These are phyloP conservation scores for Daldinia sp. DNA, from an alignment of 2,329 filamentous ascomycete species.

Conservation along the genomic window DNA sequence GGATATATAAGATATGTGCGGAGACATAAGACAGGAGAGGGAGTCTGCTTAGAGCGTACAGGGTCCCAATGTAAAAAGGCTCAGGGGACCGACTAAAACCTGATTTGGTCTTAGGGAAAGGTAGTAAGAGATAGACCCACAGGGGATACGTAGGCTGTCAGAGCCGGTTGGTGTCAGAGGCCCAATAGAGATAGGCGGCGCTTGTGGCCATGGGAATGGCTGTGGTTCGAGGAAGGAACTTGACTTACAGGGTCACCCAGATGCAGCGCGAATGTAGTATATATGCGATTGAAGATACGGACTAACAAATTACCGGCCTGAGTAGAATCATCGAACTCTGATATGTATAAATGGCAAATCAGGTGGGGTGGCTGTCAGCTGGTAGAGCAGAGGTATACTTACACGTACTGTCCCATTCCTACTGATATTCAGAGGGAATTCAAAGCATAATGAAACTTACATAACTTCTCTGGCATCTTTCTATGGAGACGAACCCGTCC, in stretches of 20 bases:
- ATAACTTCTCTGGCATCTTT: background rate
- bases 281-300: background rate
- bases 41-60: constrained; percentile 41
- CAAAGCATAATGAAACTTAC: constrained; percentile 4
- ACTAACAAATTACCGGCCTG: constrained; percentile 1
- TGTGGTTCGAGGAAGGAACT: constrained; percentile 13
- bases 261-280: background rate
- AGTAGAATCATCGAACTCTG: constrained; percentile 1
- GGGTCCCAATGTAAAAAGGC: constrained; percentile 39
- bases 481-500: constrained; percentile 6
- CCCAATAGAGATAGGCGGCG: constrained; percentile 33
- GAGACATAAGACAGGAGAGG: constrained; percentile 36
- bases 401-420: background rate
- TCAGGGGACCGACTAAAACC: constrained; percentile 42
- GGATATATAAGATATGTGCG: constrained; percentile 38
- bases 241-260: constrained; percentile 23
- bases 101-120: constrained; percentile 40
- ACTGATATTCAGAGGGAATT: constrained; percentile 4
- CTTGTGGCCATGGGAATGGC: constrained; percentile 31
- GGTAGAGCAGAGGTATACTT: constrained; percentile 5
- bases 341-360: constrained; percentile 17
- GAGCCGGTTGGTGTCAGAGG: constrained; percentile 30
- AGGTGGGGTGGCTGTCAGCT: constrained; percentile 28
- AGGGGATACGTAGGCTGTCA: constrained; percentile 38
- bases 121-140: constrained; percentile 41